Percentiles rank a stretch among this genome's conserved stretches.
Evolutionary conservation across 192 early-diverging fungal genomes (phyloP).

Genomic region (Jimgerdemannia flammicorona): DNA sequence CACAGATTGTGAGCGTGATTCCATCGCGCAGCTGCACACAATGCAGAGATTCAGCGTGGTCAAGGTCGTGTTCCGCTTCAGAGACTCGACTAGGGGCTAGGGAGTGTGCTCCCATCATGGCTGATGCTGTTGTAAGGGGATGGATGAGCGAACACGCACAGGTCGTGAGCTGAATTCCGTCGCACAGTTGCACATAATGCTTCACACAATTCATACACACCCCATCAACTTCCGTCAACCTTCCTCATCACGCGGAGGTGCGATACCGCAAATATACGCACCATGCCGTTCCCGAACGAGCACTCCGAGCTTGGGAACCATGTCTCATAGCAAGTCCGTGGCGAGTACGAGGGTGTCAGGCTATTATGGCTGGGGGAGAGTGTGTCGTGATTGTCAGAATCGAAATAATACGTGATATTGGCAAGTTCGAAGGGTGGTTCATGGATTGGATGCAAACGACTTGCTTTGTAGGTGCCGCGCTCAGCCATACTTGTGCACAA

Average conservation of each 20-base stretch:
- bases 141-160: no score
- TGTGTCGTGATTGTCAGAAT: background rate
- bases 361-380: background rate
- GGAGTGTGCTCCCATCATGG: no score
- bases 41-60: no score
- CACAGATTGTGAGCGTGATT: no score
- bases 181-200: no score
- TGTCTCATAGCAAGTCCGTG: background rate
- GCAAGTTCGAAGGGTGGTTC: background rate
- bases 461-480: conserved; percentile 37
- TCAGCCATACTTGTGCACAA: conserved; percentile 34
- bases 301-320: conserved; percentile 30
- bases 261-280: conserved; percentile 27
- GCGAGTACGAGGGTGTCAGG: background rate
- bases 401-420: background rate
- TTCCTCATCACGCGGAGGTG: conserved; percentile 19
- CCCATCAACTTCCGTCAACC: background rate
- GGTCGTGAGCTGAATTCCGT: no score
- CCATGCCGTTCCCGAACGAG: conserved; percentile 31
- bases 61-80: no score
- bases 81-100: no score
- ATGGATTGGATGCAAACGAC: conserved; percentile 11
- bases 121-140: background rate
- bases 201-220: background rate
- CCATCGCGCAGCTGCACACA: no score